These are phyloP conservation scores for Trifolium repens DNA, from an alignment of 306 rosid species.

Conservation along the genomic window DNA sequence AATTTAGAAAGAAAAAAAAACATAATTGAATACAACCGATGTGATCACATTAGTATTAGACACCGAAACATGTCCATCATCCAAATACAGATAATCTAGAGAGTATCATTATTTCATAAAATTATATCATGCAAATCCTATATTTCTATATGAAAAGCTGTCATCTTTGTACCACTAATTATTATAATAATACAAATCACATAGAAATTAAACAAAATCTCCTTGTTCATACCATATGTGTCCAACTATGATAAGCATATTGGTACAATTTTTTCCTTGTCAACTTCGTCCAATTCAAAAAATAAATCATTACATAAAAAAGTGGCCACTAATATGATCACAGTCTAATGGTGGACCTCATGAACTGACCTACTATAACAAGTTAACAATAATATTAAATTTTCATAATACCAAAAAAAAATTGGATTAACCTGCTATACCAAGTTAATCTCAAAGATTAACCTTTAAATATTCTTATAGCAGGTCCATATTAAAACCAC, in stretches of 20 bases:
- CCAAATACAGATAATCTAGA: too few species aligned
- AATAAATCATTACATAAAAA: constrained; percentile 5
- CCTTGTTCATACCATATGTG: constrained; percentile 43
- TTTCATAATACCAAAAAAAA: background rate
- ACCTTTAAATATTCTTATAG: background rate
- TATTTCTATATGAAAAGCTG: constrained; percentile 38
- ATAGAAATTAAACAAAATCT: constrained; percentile 31
- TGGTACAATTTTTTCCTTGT: constrained; percentile 45
- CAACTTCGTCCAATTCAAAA: constrained; percentile 51
- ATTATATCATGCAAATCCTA: constrained; percentile 18
- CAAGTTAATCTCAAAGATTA: background rate
- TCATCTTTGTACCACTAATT: constrained; percentile 37
- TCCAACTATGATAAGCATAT: constrained; percentile 34
- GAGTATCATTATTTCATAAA: too few species aligned
- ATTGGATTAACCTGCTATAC: background rate
- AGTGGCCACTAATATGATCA: background rate
- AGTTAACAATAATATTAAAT: background rate
- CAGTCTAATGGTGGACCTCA: background rate
- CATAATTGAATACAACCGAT: too few species aligned
- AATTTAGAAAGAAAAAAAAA: too few species aligned
- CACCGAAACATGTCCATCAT: too few species aligned
- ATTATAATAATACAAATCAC: constrained; percentile 25
- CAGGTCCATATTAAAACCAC: too few species aligned
- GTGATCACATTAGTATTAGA: too few species aligned
- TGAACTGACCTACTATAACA: background rate